Conservation (phyloP, 2,329 filamentous ascomycete genomes). For the Piedraia hortae region DNA sequence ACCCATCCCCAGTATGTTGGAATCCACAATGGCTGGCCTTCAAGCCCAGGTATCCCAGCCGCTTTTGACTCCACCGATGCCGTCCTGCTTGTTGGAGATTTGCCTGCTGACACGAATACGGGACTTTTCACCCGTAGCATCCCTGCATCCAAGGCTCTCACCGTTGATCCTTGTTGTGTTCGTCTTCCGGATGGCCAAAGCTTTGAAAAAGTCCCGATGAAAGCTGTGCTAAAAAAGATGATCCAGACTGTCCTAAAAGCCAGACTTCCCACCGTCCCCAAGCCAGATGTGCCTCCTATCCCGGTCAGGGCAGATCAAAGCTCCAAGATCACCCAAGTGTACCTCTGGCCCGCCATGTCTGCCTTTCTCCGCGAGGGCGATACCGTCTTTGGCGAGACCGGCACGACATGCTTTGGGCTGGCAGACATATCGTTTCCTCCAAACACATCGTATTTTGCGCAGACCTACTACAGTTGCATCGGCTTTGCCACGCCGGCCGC, state of each 20-base stretch:
- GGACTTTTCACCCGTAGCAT: constrained; percentile 16
- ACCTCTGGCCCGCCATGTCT: constrained; percentile 14
- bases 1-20: constrained; percentile 15
- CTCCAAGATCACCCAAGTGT: constrained; percentile 17
- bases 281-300: constrained; percentile 8
- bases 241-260: constrained; percentile 5
- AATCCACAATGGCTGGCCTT: constrained; percentile 16
- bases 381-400: constrained; percentile 17
- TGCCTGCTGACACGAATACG: constrained; percentile 18
- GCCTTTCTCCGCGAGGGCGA: constrained; percentile 15
- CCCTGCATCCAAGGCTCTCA: constrained; percentile 9
- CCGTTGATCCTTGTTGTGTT: constrained; percentile 15
- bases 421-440: constrained; percentile 8
- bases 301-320: constrained; percentile 10
- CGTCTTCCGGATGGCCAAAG: constrained; percentile 9
- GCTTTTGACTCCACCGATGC: constrained; percentile 14
- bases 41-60: constrained; percentile 13
- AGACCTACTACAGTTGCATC: constrained; percentile 19
- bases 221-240: constrained; percentile 13
- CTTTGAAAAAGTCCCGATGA: constrained; percentile 13
- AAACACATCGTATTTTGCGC: constrained; percentile 11
- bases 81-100: constrained; percentile 14
- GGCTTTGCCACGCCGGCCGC: constrained; percentile 18
- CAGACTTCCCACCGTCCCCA: constrained; percentile 6
- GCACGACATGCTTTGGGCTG: constrained; percentile 16